These are phyloP conservation scores for Lactifluus pinguis DNA, from an alignment of 768 basidiomycete species.

Conservation along the genomic window DNA sequence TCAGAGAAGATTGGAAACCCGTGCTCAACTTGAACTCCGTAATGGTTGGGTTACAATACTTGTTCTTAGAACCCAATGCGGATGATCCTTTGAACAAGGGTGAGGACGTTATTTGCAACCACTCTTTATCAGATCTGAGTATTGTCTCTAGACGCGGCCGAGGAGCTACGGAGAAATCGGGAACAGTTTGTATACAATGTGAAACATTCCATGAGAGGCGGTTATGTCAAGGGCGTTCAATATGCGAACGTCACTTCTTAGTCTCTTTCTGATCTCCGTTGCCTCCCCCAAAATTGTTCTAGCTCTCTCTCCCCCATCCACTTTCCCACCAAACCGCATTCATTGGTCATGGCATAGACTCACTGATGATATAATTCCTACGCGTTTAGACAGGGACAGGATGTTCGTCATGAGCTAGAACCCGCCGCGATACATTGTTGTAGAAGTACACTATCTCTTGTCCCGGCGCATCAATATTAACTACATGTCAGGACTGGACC, in stretches of 20 bases:
- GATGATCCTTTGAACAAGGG: slow-evolving; percentile 99
- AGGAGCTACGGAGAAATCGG: slow-evolving; percentile 84
- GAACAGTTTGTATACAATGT: slow-evolving; percentile 81
- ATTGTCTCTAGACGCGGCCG: slow-evolving; percentile 74
- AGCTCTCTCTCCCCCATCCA: neutral
- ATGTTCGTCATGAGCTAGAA: neutral
- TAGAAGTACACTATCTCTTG: slow-evolving; percentile 13
- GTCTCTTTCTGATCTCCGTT: slow-evolving; percentile 19
- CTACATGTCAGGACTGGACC: neutral
- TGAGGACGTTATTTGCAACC: slow-evolving; percentile 29
- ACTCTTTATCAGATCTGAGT: neutral
- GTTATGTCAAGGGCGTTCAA: slow-evolving; percentile 61
- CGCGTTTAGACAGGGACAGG: neutral
- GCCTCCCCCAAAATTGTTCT: neutral
- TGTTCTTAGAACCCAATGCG: slow-evolving; percentile 97
- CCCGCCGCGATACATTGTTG: slow-evolving; percentile 1
- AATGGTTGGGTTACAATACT: slow-evolving; percentile 96
- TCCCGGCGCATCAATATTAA: slow-evolving; percentile 10
- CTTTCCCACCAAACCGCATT: neutral
- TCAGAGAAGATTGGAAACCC: slow-evolving; percentile 99
- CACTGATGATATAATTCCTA: neutral
- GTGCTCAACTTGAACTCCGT: slow-evolving; percentile 96
- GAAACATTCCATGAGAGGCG: slow-evolving; percentile 78
- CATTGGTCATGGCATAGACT: neutral
- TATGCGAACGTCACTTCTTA: slow-evolving; percentile 67